phyloP scores from a whole-genome alignment of 371 early-diverging fungal species.

The Mucor circinelloides region DNA sequence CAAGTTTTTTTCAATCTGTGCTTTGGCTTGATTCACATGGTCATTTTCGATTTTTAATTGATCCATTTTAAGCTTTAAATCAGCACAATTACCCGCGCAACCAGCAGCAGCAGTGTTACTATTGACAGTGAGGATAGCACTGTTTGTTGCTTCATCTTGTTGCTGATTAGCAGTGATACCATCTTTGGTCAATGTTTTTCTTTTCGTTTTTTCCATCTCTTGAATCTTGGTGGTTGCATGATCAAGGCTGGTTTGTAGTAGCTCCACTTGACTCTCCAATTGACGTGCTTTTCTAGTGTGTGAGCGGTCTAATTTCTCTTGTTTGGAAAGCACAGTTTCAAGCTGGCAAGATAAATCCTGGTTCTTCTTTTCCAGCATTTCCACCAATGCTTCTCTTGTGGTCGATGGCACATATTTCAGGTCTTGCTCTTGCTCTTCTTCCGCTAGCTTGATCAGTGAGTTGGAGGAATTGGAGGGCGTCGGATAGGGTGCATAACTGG shows the following conservation, averaged over 20 bases:
- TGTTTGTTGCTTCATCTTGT: neutral
- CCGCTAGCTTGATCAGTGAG: neutral
- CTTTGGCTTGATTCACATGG: constrained; percentile 35
- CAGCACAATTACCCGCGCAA: neutral
- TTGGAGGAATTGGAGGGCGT: constrained; percentile 10
- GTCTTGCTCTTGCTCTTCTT: constrained; percentile 10
- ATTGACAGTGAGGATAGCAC: neutral
- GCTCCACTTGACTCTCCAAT: constrained; percentile 23
- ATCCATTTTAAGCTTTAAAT: constrained; percentile 1
- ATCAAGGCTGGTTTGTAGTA: constrained; percentile 23
- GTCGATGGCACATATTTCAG: constrained; percentile 18
- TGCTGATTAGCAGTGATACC: neutral
- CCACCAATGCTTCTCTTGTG: constrained; percentile 25
- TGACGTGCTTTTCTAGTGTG: constrained; percentile 17
- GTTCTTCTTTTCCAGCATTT: constrained; percentile 30
- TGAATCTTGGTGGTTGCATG: constrained; percentile 27
- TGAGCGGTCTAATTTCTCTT: constrained; percentile 14
- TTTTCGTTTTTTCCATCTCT: constrained; percentile 16
- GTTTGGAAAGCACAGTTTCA: constrained; percentile 11
- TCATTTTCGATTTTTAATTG: constrained; percentile 32
- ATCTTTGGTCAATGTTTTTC: constrained; percentile 16
- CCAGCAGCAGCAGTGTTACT: neutral
- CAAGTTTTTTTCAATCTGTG: constrained; percentile 34
- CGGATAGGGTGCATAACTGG: constrained; percentile 25
- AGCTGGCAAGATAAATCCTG: constrained; percentile 19